Evolutionary conservation across 2,329 filamentous ascomycete genomes (phyloP).

Genomic region (Aspergillus terreus): DNA sequence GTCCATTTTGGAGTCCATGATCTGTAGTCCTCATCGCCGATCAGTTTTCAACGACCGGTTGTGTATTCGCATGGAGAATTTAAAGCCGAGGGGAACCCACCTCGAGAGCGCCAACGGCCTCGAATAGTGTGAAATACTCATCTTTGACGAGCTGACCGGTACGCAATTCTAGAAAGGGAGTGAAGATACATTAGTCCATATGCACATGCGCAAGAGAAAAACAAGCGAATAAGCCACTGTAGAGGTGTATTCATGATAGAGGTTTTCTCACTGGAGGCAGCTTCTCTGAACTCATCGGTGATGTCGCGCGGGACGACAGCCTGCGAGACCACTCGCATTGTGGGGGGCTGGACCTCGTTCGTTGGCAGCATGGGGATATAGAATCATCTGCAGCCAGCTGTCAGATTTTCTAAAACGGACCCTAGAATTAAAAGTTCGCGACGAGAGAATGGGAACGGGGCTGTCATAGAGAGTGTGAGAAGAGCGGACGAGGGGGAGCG

Average conservation of each 20-base stretch:
- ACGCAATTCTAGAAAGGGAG: conserved; percentile 56
- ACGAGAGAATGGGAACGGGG: conserved; percentile 3
- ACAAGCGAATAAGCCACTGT: background rate
- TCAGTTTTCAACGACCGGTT: conserved; percentile 12
- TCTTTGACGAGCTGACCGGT: conserved; percentile 88
- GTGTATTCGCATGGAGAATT: background rate
- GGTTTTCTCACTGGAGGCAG: conserved; percentile 45
- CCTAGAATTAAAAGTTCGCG: conserved; percentile 3
- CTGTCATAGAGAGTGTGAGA: conserved; percentile 4
- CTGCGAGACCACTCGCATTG: conserved; percentile 31
- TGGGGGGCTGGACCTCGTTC: conserved; percentile 28
- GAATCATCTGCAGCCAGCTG: conserved; percentile 24
- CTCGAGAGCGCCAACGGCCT: conserved; percentile 76
- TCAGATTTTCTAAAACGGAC: conserved; percentile 14
- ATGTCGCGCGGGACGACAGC: conserved; percentile 48
- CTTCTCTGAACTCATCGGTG: conserved; percentile 52
- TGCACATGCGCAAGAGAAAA: background rate
- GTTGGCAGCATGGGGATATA: conserved; percentile 30
- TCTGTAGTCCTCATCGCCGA: conserved; percentile 51
- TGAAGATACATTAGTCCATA: conserved; percentile 8
- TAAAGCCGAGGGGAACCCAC: conserved; percentile 28
- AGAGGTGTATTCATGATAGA: background rate
- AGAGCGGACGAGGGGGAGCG: conserved; percentile 16
- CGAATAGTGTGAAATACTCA: conserved; percentile 89
- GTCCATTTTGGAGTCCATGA: conserved; percentile 99